phyloP scores from a whole-genome alignment of 345 rosid species.

The Geranium brycei region DNA sequence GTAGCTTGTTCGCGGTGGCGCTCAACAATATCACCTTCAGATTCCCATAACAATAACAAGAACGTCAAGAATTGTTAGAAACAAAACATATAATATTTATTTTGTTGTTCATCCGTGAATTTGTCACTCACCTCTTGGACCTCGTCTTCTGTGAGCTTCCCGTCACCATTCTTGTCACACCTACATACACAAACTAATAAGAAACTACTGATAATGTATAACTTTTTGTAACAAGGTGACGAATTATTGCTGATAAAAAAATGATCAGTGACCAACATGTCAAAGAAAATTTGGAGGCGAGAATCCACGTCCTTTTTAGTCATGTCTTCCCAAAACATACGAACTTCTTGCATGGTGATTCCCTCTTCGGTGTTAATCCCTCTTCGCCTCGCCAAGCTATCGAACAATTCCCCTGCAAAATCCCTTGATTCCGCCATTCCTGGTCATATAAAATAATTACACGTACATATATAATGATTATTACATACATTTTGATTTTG shows the following conservation, averaged over 20 bases:
- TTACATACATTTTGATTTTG: no score
- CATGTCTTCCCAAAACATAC: conserved; percentile 83
- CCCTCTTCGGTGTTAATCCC: conserved; percentile 33
- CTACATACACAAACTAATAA: conserved; percentile 15
- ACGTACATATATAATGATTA: neutral
- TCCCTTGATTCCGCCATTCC: conserved; percentile 90
- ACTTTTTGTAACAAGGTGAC: neutral
- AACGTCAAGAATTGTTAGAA: neutral
- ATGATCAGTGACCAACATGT: conserved; percentile 36
- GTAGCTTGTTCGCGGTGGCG: conserved; percentile 75
- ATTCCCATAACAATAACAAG: conserved; percentile 31
- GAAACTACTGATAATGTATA: neutral
- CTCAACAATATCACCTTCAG: conserved; percentile 65
- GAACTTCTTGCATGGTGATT: conserved; percentile 40
- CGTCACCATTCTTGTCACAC: conserved; percentile 98
- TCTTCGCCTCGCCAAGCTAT: conserved; percentile 65
- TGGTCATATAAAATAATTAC: conserved; percentile 5
- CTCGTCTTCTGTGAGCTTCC: conserved; percentile 73
- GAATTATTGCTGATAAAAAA: neutral
- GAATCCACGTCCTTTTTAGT: conserved; percentile 61
- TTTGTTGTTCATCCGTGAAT: no score
- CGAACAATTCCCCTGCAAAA: conserved; percentile 61
- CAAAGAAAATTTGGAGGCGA: conserved; percentile 85
- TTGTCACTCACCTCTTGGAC: conserved; percentile 53
- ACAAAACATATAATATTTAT: neutral